Percentiles rank a stretch among this genome's conserved stretches.
These are phyloP conservation scores for Fusarium irregulare DNA, from an alignment of 2,329 filamentous ascomycete species.

Conservation along the genomic window DNA sequence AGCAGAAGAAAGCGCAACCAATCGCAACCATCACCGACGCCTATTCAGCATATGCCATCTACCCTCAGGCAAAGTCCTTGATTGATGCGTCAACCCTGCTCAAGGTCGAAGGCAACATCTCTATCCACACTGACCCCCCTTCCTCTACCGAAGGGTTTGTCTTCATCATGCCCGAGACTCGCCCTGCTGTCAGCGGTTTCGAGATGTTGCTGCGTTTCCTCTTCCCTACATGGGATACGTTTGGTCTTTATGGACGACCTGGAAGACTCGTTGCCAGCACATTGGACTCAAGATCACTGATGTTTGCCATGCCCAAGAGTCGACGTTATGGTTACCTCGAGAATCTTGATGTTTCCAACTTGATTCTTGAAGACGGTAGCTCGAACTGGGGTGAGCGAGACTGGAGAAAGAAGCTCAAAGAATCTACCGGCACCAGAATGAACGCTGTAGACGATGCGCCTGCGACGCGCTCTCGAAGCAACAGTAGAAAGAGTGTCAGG, in stretches of 20 bases:
- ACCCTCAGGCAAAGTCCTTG: slow-evolving; percentile 91
- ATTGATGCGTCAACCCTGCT: slow-evolving; percentile 95
- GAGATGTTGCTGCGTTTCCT: slow-evolving; percentile 95
- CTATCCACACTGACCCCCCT: slow-evolving; percentile 82
- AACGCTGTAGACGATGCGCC: slow-evolving; percentile 67
- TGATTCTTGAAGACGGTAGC: slow-evolving; percentile 84
- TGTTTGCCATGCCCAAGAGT: slow-evolving; percentile 97
- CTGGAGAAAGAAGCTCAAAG: slow-evolving; percentile 91
- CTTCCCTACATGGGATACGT: slow-evolving; percentile 94
- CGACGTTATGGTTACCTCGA: slow-evolving; percentile 92
- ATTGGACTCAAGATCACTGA: slow-evolving; percentile 86
- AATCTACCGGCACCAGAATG: slow-evolving; percentile 85
- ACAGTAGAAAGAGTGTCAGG: slow-evolving; percentile 68
- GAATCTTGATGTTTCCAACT: slow-evolving; percentile 81
- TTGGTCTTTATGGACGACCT: slow-evolving; percentile 89
- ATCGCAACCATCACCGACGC: slow-evolving; percentile 93
- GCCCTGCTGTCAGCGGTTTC: slow-evolving; percentile 91
- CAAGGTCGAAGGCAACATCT: slow-evolving; percentile 92
- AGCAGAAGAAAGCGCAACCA: slow-evolving; percentile 89
- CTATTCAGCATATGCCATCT: slow-evolving; percentile 93
- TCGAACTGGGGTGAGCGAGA: slow-evolving; percentile 84
- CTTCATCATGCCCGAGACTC: slow-evolving; percentile 96
- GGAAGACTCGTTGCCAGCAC: slow-evolving; percentile 87
- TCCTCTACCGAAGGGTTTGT: slow-evolving; percentile 91
- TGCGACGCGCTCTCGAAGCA: slow-evolving; percentile 60